Conservation (phyloP, 495 filamentous ascomycete genomes). For the Penicillium argentinense region DNA sequence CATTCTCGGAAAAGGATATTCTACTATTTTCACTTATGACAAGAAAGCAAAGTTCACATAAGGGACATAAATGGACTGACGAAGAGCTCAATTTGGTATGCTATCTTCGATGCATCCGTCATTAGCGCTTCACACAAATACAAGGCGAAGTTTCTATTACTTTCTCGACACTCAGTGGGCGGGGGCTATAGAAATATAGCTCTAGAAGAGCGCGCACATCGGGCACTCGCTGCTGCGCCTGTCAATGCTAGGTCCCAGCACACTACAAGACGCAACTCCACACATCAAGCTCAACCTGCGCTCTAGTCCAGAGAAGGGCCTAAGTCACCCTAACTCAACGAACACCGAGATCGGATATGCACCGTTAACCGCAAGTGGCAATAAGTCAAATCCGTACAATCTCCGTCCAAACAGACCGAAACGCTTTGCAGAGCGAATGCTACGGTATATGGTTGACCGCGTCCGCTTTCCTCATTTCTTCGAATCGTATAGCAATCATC, state of each 20-base stretch:
- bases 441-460: constrained; percentile 5
- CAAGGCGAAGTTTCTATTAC: constrained; percentile 5
- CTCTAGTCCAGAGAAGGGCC: too few species aligned
- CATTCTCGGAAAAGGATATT: too few species aligned
- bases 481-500: background rate
- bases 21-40: background rate
- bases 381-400: constrained; percentile 1
- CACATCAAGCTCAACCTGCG: too few species aligned
- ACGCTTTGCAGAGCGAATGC: constrained; percentile 1
- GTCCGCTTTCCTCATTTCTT: constrained; percentile 7
- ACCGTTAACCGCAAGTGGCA: background rate
- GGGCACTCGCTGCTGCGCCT: background rate
- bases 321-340: background rate
- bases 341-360: background rate
- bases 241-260: background rate
- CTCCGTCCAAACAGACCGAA: constrained; percentile 7
- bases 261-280: too few species aligned
- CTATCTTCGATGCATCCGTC: constrained; percentile 4
- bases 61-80: constrained; percentile 1
- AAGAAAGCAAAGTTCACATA: background rate
- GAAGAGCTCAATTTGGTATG: constrained; percentile 9
- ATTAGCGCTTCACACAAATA: constrained; percentile 9
- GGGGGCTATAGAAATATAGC: constrained; percentile 3
- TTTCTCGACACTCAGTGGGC: constrained; percentile 1
- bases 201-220: constrained; percentile 7